phyloP scores from a whole-genome alignment of 768 basidiomycete genomes.

The Gloeopeniophorella convolvens region DNA sequence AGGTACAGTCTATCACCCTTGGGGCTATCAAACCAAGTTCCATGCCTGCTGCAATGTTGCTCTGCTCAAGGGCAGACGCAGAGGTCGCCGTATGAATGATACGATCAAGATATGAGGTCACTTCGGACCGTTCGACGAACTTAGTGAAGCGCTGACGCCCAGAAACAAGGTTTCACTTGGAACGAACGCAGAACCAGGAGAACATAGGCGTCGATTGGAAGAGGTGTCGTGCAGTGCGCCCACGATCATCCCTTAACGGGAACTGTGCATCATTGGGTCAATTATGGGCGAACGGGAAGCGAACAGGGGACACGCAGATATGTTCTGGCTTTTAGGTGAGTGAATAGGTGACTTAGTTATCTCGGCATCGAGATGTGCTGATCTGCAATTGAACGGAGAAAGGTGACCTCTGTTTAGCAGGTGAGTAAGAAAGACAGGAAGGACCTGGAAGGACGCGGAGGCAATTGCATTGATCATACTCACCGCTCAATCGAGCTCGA shows the following conservation, averaged over 20 bases:
- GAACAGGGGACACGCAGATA: neutral
- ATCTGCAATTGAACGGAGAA: too few relatives aligned
- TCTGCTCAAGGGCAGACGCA: constrained; percentile 1
- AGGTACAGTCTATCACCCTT: neutral
- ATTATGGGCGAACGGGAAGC: neutral
- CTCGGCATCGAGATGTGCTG: too few relatives aligned
- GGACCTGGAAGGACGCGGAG: constrained; percentile 2
- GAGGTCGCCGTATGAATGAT: constrained; percentile 16
- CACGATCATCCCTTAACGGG: neutral
- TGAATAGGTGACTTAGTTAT: too few relatives aligned
- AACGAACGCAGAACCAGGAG: neutral
- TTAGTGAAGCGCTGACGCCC: constrained; percentile 17
- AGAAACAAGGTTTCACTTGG: constrained; percentile 14
- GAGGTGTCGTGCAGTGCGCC: neutral
- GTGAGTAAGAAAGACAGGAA: neutral
- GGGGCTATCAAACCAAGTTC: neutral
- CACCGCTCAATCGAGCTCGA: constrained; percentile 1
- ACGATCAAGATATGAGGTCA: constrained; percentile 17
- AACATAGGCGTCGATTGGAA: too few relatives aligned
- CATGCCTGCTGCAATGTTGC: neutral
- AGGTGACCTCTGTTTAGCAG: neutral
- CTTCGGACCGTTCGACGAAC: constrained; percentile 16
- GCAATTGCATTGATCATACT: constrained; percentile 3
- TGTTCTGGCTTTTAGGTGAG: neutral
- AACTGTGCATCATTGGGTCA: neutral